Evolutionary conservation across 805 yeast genomes (phyloP), one percentile per base, ranked within the genome.

Genomic region (Wickerhamiella occidentalis): DNA sequence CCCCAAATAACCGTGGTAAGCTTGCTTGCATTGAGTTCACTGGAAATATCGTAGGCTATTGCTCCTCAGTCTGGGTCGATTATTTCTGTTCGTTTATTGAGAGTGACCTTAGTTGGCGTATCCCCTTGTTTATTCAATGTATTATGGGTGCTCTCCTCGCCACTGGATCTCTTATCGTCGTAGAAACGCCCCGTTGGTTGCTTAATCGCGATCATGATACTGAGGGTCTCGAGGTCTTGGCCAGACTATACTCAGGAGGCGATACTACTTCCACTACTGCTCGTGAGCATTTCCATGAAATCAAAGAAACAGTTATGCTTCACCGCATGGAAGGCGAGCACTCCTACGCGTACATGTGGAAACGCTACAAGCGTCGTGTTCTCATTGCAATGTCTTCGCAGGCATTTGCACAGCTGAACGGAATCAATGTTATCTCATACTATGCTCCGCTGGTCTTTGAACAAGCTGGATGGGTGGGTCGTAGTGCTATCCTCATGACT

Each of bases 391-490:
- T 92, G 78, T 78, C 86, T 30, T 82, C 95, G 2, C 94, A 85
- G 62, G 78, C 85, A 69, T 86, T 88, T 71, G 96, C 96, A 2
- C 96, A 88, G 65, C 70, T 88, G 63, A 84, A 87, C 63, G 96
- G 96, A 58, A 88, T 87, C 65, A 88, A 87, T 61, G 90, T 88
- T 47, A 85, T 88, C 49, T 80, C 94, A 1, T 88, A 88, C 66
- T 87, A 87, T 67, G 95, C 96, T 1, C 95, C 96, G 1, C 68
- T 88, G 65, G 94, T 87, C 44, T 88, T 87, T 65, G 96, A 88
- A 63, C 84, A 84, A 57, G 96, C 96, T 2, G 96, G 96, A 23
- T 88, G 96, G 95, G 66, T 74, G 6, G 96, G 96, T 22, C 71
- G 94, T 52, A 77, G 78, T 55, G 95, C 96, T 2, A 78, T 87